Conservation (phyloP, 2,329 filamentous ascomycete genomes). For the Colletotrichum higginsianum region DNA sequence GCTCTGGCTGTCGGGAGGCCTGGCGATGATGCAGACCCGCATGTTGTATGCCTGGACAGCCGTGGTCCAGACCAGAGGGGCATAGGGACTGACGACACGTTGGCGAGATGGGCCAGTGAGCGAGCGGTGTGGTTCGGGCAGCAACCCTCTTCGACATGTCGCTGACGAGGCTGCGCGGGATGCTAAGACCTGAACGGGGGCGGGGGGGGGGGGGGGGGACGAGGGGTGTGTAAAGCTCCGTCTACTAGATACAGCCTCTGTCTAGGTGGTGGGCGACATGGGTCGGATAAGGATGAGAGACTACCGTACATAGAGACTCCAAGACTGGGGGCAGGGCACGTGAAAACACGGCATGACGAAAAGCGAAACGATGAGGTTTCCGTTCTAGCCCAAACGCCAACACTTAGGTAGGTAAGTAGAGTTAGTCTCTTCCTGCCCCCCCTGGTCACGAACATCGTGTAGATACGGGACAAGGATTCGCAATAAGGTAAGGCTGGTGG, state of each 20-base stretch:
- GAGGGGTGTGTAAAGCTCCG: slow-evolving; percentile 20
- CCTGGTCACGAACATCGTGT: not conserved
- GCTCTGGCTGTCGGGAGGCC: slow-evolving; percentile 27
- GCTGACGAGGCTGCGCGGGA: slow-evolving; percentile 28
- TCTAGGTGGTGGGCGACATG: slow-evolving; percentile 18
- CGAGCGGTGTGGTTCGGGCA: not conserved
- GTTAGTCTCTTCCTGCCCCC: not conserved
- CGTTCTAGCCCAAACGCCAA: not conserved
- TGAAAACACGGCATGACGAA: slow-evolving; percentile 29
- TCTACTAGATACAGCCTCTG: not conserved
- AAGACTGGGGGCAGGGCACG: not conserved
- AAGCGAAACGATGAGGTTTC: not conserved
- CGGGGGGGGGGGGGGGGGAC: not conserved
- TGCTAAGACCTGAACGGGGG: slow-evolving; percentile 19
- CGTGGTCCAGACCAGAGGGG: slow-evolving; percentile 1
- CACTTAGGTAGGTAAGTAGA: not conserved
- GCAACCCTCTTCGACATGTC: slow-evolving; percentile 11
- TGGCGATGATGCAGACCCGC: slow-evolving; percentile 36
- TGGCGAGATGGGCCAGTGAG: slow-evolving; percentile 4
- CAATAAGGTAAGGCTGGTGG: slow-evolving; percentile 41
- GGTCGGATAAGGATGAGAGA: not conserved
- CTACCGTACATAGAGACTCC: not conserved
- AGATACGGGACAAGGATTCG: slow-evolving; percentile 24
- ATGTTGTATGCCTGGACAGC: slow-evolving; percentile 16
- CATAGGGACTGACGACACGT: slow-evolving; percentile 5